Conservation (phyloP, 2,329 filamentous ascomycete species). For the Pseudocercospora fijiensis region DNA sequence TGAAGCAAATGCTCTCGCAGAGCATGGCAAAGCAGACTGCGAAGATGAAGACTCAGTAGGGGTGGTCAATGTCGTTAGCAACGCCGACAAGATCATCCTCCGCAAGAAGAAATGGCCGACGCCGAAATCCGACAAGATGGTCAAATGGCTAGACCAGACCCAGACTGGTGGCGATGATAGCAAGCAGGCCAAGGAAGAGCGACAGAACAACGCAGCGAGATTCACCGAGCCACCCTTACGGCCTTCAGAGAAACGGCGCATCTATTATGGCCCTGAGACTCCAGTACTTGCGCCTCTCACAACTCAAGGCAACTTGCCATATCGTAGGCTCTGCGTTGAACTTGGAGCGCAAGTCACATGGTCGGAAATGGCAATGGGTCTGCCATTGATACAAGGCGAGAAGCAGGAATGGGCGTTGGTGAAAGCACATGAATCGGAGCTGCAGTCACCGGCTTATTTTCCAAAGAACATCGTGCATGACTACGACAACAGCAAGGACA, state of each 20-base stretch:
- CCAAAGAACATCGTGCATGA: slow-evolving; percentile 62
- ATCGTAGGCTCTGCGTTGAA: slow-evolving; percentile 83
- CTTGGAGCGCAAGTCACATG: slow-evolving; percentile 91
- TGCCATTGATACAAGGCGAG: slow-evolving; percentile 84
- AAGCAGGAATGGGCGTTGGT: slow-evolving; percentile 93
- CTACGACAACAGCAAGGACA: slow-evolving; percentile 79
- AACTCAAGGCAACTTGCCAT: slow-evolving; percentile 94
- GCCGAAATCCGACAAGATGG: slow-evolving; percentile 71
- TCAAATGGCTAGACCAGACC: slow-evolving; percentile 69
- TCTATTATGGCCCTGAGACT: slow-evolving; percentile 94
- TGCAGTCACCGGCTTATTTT: slow-evolving; percentile 66
- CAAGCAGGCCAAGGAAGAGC: slow-evolving; percentile 27
- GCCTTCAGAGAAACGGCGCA: slow-evolving; percentile 85
- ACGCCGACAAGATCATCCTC: slow-evolving; percentile 70
- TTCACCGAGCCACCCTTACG: slow-evolving; percentile 85
- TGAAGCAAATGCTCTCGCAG: slow-evolving; percentile 14
- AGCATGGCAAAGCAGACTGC: slow-evolving; percentile 36
- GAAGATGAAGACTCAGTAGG: slow-evolving; percentile 51
- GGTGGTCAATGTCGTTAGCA: slow-evolving; percentile 71
- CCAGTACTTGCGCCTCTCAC: slow-evolving; percentile 92
- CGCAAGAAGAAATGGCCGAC: slow-evolving; percentile 69
- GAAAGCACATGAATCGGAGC: slow-evolving; percentile 85
- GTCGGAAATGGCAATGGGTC: slow-evolving; percentile 95
- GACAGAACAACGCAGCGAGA: slow-evolving; percentile 72
- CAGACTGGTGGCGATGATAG: slow-evolving; percentile 46